Base-by-base conservation (phyloP, 2,329 filamentous ascomycete species). In the Fusarium musae region DNA sequence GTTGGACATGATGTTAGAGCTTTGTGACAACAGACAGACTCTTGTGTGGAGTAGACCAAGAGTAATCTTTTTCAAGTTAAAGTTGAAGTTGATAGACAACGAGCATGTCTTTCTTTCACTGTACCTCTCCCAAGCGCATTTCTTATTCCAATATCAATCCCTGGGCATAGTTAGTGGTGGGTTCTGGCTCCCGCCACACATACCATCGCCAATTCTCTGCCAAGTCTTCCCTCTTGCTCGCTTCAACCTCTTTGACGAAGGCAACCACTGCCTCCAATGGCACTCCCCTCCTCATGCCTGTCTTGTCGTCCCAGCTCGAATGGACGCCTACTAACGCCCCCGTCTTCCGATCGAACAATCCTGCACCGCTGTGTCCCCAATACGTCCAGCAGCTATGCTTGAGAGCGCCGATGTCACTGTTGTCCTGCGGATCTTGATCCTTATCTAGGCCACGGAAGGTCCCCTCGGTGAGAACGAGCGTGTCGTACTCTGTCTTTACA, bases 381-480 rank as follows among this genome's bases (percentile, higher is more conserved):
- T 88, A 89, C 4, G 87, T 89, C 87, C 87, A 89, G 63, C 85
- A 86, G 73, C 85, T 84, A 75, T 89, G 87, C 82, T 83, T 85
- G 71, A 89, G 70, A 1, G 83, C 83, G 3, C 87, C 87, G 59
- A 89, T 88, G 30, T 87, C 84, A 4, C 81, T 82, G 69, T 88
- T 88, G 66, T 89, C 85, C 59, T 88, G 84, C 5, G 80, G 76
- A 74, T 88, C 83, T 57, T 82, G 82, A 7, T 70, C 81, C 15
- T 72, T 59, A 2, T 79, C 79, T 56, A 82, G 79, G 0, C 86
- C 86, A 15, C 80, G 78, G 58, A 83, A 87, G 6, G 59, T 72
- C 0, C 86, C 87, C 47, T 80, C 73, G 46, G 83, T 87, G 43
- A 87, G 77, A 50, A 86, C 82, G 17, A 89, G 69, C 10, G 87